A percentile compares a stretch with the other conserved stretches of the same genome.
Conservation (phyloP, 2,329 filamentous ascomycete species). For the Xylariaceae sp. region DNA sequence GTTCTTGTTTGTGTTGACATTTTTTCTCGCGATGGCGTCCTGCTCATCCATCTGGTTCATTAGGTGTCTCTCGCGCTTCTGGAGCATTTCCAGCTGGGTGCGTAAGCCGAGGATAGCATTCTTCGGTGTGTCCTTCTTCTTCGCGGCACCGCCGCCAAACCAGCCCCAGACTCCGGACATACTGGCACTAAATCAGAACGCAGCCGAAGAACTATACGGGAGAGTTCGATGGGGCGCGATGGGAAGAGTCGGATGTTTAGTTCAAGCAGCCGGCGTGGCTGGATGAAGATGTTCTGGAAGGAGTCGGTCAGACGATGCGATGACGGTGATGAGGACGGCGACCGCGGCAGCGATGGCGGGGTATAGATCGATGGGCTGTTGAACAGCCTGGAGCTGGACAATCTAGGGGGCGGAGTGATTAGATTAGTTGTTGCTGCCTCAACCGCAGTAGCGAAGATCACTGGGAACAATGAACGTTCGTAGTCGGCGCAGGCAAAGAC, state of each 20-base stretch:
- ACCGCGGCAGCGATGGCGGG: slow-evolving; percentile 18
- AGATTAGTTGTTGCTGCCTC: neutral
- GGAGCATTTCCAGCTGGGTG: slow-evolving; percentile 91
- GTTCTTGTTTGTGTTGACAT: slow-evolving; percentile 82
- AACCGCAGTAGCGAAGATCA: neutral
- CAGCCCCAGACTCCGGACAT: slow-evolving; percentile 76
- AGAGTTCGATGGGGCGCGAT: neutral
- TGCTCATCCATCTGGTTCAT: slow-evolving; percentile 92
- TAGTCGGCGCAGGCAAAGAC: neutral
- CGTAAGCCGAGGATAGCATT: slow-evolving; percentile 88
- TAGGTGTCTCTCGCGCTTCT: slow-evolving; percentile 89
- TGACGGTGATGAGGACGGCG: slow-evolving; percentile 7
- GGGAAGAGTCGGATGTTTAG: neutral
- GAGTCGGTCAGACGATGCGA: neutral
- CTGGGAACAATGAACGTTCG: neutral
- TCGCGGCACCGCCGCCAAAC: slow-evolving; percentile 82
- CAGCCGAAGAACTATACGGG: slow-evolving; percentile 7
- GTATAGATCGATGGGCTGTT: slow-evolving; percentile 18
- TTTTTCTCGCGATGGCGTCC: slow-evolving; percentile 80
- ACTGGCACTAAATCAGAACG: slow-evolving; percentile 25
- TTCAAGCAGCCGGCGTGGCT: slow-evolving; percentile 1
- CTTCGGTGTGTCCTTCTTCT: slow-evolving; percentile 91
- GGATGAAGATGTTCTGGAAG: neutral
- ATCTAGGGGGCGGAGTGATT: neutral
- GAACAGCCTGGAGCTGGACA: slow-evolving; percentile 4